A percentile compares a stretch with the other conserved stretches of the same genome.
Evolutionary conservation across 306 rosid species (phyloP).

Genomic region (Quercus robur): DNA sequence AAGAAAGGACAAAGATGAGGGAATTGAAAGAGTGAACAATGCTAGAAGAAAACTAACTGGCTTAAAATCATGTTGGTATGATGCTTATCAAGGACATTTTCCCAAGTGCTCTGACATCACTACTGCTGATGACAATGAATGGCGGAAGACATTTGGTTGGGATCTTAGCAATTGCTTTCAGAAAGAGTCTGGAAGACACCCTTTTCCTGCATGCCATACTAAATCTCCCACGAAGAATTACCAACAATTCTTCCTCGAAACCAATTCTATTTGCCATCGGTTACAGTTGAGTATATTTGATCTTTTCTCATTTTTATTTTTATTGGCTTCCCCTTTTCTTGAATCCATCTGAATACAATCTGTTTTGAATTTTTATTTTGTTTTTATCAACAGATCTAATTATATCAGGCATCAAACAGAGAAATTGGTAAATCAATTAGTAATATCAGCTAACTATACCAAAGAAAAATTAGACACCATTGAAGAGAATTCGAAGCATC

Average conservation of each 20-base stretch:
- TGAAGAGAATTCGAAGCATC: slow-evolving; percentile 45
- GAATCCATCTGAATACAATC: not conserved
- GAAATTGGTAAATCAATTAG: slow-evolving; percentile 78
- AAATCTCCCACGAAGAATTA: slow-evolving; percentile 43
- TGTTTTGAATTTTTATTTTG: not conserved
- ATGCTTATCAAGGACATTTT: slow-evolving; percentile 64
- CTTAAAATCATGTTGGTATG: slow-evolving; percentile 64
- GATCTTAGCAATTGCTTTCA: slow-evolving; percentile 86
- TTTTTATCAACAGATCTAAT: slow-evolving; percentile 37
- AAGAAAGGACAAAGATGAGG: too few species aligned
- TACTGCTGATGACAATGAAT: slow-evolving; percentile 50
- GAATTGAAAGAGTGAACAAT: slow-evolving; percentile 33
- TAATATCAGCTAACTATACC: slow-evolving; percentile 54
- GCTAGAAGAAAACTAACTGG: slow-evolving; percentile 47
- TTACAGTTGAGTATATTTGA: slow-evolving; percentile 55
- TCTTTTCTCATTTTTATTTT: not conserved
- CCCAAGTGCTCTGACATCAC: slow-evolving; percentile 62
- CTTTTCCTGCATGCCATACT: slow-evolving; percentile 56
- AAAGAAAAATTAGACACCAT: slow-evolving; percentile 60
- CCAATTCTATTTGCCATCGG: slow-evolving; percentile 71
- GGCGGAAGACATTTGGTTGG: slow-evolving; percentile 74
- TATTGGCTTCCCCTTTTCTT: not conserved
- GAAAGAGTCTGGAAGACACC: slow-evolving; percentile 59
- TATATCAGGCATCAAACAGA: slow-evolving; percentile 66
- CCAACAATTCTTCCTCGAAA: slow-evolving; percentile 83